Conservation (phyloP, 2,329 filamentous ascomycete genomes). For the Falciphora oryzae region DNA sequence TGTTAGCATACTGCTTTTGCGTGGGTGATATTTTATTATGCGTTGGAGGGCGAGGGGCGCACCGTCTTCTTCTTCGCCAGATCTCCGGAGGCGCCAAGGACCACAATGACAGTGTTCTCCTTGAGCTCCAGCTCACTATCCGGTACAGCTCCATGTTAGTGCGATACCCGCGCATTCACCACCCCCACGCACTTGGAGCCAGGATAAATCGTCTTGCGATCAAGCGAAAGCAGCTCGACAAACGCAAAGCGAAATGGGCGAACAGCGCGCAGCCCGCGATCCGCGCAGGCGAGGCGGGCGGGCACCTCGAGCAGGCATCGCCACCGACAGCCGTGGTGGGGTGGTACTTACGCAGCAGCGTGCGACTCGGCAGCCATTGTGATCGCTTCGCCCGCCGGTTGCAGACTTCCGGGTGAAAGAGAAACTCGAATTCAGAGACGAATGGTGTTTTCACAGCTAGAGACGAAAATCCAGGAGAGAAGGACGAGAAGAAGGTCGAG, state of each 20-base stretch:
- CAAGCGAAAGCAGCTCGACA: not conserved
- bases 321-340: conserved; percentile 3
- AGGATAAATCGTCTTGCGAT: not conserved
- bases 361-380: conserved; percentile 9
- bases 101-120: conserved; percentile 95
- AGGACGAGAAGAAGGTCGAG: not conserved
- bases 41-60: conserved; percentile 20
- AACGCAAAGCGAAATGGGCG: not conserved
- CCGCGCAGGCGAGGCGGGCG: too few relatives aligned
- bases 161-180: not conserved
- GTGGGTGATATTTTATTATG: conserved; percentile 19
- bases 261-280: not conserved
- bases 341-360: conserved; percentile 10
- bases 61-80: conserved; percentile 99
- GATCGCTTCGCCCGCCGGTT: not conserved
- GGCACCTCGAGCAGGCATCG: not conserved
- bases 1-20: conserved; percentile 22
- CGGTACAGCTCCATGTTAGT: conserved; percentile 1
- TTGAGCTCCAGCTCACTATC: conserved; percentile 86
- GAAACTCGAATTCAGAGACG: not conserved
- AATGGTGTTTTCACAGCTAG: not conserved
- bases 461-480: not conserved
- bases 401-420: not conserved
- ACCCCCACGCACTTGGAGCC: not conserved
- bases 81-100: conserved; percentile 95